Conservation (phyloP, 2,329 filamentous ascomycete genomes). For the Fusarium circinatum region DNA sequence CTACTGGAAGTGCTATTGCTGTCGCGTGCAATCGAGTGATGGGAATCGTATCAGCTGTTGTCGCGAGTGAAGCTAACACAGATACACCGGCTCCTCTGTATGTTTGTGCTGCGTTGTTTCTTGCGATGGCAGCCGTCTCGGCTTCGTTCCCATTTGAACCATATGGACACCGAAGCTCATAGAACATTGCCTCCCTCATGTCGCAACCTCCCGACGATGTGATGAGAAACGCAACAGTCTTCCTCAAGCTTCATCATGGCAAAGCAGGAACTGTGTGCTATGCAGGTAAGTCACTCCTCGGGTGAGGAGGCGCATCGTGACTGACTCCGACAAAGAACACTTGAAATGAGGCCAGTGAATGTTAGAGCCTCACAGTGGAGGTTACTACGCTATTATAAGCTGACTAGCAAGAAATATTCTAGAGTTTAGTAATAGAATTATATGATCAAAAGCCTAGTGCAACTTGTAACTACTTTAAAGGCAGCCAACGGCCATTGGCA, state of each 20-base stretch:
- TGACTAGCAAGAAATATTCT: rapidly evolving
- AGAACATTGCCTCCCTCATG: rapidly evolving
- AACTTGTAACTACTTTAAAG: too few species aligned
- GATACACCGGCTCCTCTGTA: slow-evolving; percentile 73
- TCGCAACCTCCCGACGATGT: rapidly evolving
- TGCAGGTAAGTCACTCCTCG: not conserved
- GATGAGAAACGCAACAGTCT: rapidly evolving
- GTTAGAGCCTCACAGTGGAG: rapidly evolving
- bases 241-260: rapidly evolving
- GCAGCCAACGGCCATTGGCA: too few species aligned
- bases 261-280: not conserved
- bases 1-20: slow-evolving; percentile 78
- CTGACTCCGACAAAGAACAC: not conserved
- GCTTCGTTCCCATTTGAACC: slow-evolving; percentile 21
- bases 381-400: rapidly evolving
- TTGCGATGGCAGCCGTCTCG: slow-evolving; percentile 61
- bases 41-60: slow-evolving; percentile 77
- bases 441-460: rapidly evolving
- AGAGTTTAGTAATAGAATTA: not conserved
- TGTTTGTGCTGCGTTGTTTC: slow-evolving; percentile 73
- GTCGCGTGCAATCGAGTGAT: slow-evolving; percentile 78
- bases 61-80: slow-evolving; percentile 71
- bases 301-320: rapidly evolving
- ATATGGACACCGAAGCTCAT: slow-evolving; percentile 11
- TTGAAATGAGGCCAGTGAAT: too few species aligned